phyloP scores from a whole-genome alignment of 2,329 filamentous ascomycete genomes.

The Aspergillus aculeatinus region DNA sequence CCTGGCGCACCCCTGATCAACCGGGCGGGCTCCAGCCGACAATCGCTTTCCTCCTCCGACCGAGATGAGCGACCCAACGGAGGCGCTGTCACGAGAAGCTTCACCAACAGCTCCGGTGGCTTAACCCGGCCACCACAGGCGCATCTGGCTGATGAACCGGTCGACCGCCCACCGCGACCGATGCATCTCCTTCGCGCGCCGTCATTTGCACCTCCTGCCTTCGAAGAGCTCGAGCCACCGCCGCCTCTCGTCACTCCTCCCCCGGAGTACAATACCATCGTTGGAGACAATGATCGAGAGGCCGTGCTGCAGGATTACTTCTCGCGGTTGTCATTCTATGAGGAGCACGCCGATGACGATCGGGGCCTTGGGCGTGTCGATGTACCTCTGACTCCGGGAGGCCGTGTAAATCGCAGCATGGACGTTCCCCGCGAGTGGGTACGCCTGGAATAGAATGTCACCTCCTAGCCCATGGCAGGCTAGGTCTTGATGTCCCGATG shows the following conservation, averaged over 20 bases:
- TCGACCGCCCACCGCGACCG: constrained; percentile 58
- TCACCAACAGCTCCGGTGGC: constrained; percentile 40
- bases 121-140: constrained; percentile 50
- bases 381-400: constrained; percentile 63
- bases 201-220: constrained; percentile 84
- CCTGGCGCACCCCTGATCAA: constrained; percentile 59
- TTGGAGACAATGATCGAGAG: constrained; percentile 66
- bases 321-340: constrained; percentile 66
- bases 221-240: constrained; percentile 76
- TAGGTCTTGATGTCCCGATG: neutral
- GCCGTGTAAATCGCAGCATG: constrained; percentile 63
- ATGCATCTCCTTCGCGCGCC: constrained; percentile 82
- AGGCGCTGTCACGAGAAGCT: constrained; percentile 34
- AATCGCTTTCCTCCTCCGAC: constrained; percentile 23
- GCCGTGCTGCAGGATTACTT: constrained; percentile 82
- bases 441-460: constrained; percentile 33
- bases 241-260: constrained; percentile 76
- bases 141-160: constrained; percentile 50
- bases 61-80: constrained; percentile 30
- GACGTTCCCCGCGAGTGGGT: constrained; percentile 61
- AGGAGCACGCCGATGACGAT: constrained; percentile 61
- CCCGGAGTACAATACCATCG: constrained; percentile 77
- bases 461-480: constrained; percentile 1
- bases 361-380: constrained; percentile 49
- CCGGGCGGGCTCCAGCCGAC: constrained; percentile 28